A percentile compares a stretch with the other conserved stretches of the same genome.
Evolutionary conservation across 164 flowering plant species (phyloP).

Genomic region (Liriodendron chinense): DNA sequence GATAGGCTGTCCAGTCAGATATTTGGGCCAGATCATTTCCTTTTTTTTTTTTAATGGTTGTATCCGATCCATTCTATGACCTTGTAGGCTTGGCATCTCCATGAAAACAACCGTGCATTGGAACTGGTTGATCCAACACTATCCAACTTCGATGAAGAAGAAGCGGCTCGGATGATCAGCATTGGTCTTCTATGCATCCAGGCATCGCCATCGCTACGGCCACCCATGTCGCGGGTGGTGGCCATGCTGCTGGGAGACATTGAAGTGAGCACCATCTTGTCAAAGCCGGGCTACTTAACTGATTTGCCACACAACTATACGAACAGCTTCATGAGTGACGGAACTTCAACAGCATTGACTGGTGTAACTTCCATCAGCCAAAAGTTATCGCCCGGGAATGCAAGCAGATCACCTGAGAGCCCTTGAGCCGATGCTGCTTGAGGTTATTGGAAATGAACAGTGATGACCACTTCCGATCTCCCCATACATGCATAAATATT

Average conservation of each 20-base stretch:
- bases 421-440: slow-evolving; percentile 1
- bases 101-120: slow-evolving; percentile 31
- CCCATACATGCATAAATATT: neutral
- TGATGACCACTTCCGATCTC: neutral
- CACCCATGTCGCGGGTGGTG: slow-evolving; percentile 60
- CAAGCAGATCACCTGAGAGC: neutral
- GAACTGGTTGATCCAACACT: slow-evolving; percentile 46
- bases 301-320: slow-evolving; percentile 16
- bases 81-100: slow-evolving; percentile 54
- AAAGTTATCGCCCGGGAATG: slow-evolving; percentile 10
- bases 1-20: too few relatives aligned
- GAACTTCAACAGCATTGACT: neutral
- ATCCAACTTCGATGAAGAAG: slow-evolving; percentile 32
- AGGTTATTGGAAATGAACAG: too few relatives aligned
- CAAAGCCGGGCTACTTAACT: slow-evolving; percentile 30
- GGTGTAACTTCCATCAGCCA: slow-evolving; percentile 6
- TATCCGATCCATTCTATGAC: neutral
- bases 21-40: too few relatives aligned
- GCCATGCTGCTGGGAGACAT: slow-evolving; percentile 63
- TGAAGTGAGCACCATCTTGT: slow-evolving; percentile 38
- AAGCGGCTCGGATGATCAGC: slow-evolving; percentile 41
- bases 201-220: slow-evolving; percentile 52
- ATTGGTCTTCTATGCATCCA: slow-evolving; percentile 63
- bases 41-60: too few relatives aligned
- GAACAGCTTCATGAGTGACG: slow-evolving; percentile 16